Evolutionary conservation across 805 yeast genomes (phyloP).

Genomic region (Saccharomycopsis sp.): DNA sequence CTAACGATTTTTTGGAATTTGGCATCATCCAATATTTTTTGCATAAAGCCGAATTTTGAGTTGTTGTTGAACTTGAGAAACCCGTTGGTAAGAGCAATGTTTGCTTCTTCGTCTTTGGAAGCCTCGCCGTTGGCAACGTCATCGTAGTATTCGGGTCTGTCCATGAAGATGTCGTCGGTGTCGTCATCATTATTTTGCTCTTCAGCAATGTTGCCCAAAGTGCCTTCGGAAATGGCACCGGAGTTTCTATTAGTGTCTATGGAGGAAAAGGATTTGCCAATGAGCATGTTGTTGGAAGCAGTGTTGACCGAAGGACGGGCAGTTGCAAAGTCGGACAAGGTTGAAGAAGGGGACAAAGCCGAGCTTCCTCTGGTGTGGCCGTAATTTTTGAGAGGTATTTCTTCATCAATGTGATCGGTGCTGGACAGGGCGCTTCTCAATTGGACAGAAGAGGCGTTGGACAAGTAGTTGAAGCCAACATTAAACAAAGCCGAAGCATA

Average conservation of each 20-base stretch:
- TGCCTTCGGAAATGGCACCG: slow-evolving; percentile 16
- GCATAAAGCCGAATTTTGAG: slow-evolving; percentile 25
- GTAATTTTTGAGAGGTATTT: slow-evolving; percentile 25
- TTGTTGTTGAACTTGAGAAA: slow-evolving; percentile 31
- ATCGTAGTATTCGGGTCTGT: slow-evolving; percentile 22
- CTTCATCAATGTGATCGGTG: slow-evolving; percentile 1
- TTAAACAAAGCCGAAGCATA: slow-evolving; percentile 44
- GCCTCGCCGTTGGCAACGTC: slow-evolving; percentile 9
- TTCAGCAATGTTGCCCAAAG: slow-evolving; percentile 8
- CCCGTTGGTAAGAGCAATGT: slow-evolving; percentile 15
- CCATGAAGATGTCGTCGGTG: slow-evolving; percentile 15
- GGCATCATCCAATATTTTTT: slow-evolving; percentile 30
- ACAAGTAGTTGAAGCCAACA: slow-evolving; percentile 34
- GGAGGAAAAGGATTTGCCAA: not conserved
- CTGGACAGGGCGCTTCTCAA: slow-evolving; percentile 24
- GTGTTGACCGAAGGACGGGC: slow-evolving; percentile 14
- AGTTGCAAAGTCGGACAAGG: slow-evolving; percentile 18
- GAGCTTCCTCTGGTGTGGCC: slow-evolving; percentile 22
- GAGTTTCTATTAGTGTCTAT: slow-evolving; percentile 7
- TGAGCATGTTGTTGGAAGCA: not conserved
- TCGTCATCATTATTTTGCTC: slow-evolving; percentile 19
- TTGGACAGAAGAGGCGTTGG: slow-evolving; percentile 24
- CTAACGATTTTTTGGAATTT: slow-evolving; percentile 22
- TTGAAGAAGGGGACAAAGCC: slow-evolving; percentile 19
- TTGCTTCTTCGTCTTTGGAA: slow-evolving; percentile 1